phyloP scores from a whole-genome alignment of 768 basidiomycete genomes.

The Lepiota brunneoincarnata region DNA sequence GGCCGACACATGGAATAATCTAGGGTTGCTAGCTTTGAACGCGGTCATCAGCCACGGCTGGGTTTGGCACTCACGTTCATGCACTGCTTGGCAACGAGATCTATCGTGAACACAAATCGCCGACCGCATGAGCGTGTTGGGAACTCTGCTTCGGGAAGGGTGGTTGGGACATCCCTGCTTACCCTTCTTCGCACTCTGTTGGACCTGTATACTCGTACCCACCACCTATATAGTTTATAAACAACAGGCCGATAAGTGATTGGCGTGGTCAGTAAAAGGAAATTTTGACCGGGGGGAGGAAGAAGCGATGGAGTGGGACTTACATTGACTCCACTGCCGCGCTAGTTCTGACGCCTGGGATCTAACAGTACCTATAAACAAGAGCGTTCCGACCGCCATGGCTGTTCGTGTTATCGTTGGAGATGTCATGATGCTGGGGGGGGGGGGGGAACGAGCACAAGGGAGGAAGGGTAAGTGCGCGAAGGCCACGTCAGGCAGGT shows the following conservation, averaged over 20 bases:
- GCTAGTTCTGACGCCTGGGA: background rate
- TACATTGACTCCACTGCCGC: slow-evolving; percentile 8
- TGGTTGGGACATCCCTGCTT: too few species aligned
- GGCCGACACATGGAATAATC: slow-evolving; percentile 1
- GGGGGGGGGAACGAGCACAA: background rate
- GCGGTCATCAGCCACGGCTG: background rate
- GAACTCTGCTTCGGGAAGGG: too few species aligned
- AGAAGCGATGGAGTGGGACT: background rate
- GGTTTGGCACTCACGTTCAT: background rate
- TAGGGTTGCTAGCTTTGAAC: background rate
- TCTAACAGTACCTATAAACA: background rate
- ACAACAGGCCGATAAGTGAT: background rate
- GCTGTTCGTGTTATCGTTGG: background rate
- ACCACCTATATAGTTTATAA: background rate
- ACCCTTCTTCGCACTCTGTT: slow-evolving; percentile 12
- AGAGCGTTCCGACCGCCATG: background rate
- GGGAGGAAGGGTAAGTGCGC: background rate
- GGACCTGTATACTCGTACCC: slow-evolving; percentile 11
- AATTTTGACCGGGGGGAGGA: background rate
- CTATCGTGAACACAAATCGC: background rate
- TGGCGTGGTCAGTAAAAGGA: background rate
- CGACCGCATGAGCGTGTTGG: too few species aligned
- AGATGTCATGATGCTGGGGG: background rate
- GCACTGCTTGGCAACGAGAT: background rate
- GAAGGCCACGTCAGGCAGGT: too few species aligned